phyloP scores from a whole-genome alignment of 2,329 filamentous ascomycete species.

The Endothia cerciana region DNA sequence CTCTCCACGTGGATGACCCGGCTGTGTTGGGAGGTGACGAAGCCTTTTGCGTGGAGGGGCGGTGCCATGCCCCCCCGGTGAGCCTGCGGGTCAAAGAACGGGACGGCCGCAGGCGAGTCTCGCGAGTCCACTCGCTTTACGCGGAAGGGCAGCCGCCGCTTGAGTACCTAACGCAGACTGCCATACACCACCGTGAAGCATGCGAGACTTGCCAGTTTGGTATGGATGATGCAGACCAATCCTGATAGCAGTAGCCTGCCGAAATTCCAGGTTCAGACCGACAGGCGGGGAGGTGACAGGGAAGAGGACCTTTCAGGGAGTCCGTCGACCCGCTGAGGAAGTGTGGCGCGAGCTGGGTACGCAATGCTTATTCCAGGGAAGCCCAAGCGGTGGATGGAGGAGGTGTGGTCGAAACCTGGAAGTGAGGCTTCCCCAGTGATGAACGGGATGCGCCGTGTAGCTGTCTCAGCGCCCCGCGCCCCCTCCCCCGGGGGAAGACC shows the following conservation, averaged over 20 bases:
- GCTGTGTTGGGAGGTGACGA: conserved; percentile 9
- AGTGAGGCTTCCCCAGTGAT: background rate
- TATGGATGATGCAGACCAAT: background rate
- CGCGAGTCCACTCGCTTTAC: background rate
- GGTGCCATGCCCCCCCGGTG: no score
- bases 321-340: background rate
- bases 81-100: no score
- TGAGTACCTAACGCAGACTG: background rate
- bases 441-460: no score
- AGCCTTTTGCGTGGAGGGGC: background rate
- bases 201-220: background rate
- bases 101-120: background rate
- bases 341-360: conserved; percentile 13
- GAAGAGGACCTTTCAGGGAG: background rate
- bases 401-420: no score
- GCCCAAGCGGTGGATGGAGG: no score
- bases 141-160: background rate
- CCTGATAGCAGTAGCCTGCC: background rate
- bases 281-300: background rate
- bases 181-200: background rate
- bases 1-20: background rate
- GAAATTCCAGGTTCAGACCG: no score
- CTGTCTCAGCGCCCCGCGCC: background rate
- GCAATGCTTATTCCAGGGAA: conserved; percentile 5
- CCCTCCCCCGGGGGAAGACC: no score